phyloP scores from a whole-genome alignment of 192 early-diverging fungal species.

The Mortierella hygrophila region DNA sequence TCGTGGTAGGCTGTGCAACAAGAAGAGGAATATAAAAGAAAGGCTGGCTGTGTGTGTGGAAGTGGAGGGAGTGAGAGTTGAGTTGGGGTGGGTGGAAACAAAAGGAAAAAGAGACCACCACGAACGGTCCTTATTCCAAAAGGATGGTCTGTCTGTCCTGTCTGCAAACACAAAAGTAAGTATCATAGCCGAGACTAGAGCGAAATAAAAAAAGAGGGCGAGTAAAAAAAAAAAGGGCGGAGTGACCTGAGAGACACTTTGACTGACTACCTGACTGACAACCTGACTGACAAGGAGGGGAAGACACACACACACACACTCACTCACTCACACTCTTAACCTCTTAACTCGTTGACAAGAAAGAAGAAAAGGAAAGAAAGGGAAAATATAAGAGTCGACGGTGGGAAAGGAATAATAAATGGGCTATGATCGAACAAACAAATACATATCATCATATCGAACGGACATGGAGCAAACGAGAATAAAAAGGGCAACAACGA shows the following conservation, averaged over 20 bases:
- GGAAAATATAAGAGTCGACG: not conserved
- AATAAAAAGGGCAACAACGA: not conserved
- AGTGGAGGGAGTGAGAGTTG: not conserved
- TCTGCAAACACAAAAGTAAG: too few relatives aligned
- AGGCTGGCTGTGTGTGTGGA: not conserved
- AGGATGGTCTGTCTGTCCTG: too few relatives aligned
- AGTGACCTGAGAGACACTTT: not conserved
- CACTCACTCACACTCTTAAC: not conserved
- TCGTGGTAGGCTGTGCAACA: not conserved
- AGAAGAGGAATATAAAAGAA: not conserved
- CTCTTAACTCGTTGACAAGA: too few relatives aligned
- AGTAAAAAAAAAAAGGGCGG: not conserved
- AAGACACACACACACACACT: not conserved
- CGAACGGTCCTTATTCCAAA: not conserved
- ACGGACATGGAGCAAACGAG: slow-evolving; percentile 1
- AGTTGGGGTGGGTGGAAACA: not conserved
- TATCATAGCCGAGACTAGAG: not conserved
- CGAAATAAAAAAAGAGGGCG: not conserved
- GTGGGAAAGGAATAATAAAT: not conserved
- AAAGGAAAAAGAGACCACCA: not conserved
- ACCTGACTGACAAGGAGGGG: not conserved
- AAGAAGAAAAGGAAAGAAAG: not conserved
- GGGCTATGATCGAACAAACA: not conserved
- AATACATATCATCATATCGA: not conserved
- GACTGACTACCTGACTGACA: not conserved